These are phyloP conservation scores for Iris pallida DNA, from an alignment of 116 monocot species.

Conservation along the genomic window DNA sequence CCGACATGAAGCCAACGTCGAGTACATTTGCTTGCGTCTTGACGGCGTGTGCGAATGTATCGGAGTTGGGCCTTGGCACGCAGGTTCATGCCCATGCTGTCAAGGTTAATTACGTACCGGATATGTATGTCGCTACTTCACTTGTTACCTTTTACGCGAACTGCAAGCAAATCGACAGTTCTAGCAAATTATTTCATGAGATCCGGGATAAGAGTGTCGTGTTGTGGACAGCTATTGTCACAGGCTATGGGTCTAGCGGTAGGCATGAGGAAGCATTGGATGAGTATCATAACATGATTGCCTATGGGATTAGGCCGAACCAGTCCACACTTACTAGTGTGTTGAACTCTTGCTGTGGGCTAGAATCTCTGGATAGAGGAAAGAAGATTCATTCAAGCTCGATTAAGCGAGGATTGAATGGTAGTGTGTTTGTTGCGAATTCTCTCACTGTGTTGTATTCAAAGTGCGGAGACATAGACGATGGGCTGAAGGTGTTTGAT, in stretches of 20 bases:
- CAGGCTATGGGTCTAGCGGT: slow-evolving; percentile 55
- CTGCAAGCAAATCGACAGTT: slow-evolving; percentile 48
- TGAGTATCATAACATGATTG: slow-evolving; percentile 45
- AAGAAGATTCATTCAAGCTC: slow-evolving; percentile 43
- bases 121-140: slow-evolving; percentile 56
- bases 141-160: slow-evolving; percentile 63
- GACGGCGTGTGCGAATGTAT: slow-evolving; percentile 40
- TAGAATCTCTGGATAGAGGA: slow-evolving; percentile 59
- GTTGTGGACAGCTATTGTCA: slow-evolving; percentile 76
- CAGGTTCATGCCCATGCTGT: slow-evolving; percentile 50
- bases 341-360: slow-evolving; percentile 57
- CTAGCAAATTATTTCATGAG: slow-evolving; percentile 37
- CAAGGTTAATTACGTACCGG: slow-evolving; percentile 27
- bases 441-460: slow-evolving; percentile 74
- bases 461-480: slow-evolving; percentile 60
- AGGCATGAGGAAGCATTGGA: slow-evolving; percentile 43
- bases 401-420: slow-evolving; percentile 47
- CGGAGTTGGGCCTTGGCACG: slow-evolving; percentile 30
- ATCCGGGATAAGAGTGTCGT: slow-evolving; percentile 32
- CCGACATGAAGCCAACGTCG: slow-evolving; percentile 49
- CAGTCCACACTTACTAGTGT: slow-evolving; percentile 65
- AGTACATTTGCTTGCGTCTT: slow-evolving; percentile 63
- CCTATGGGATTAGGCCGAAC: slow-evolving; percentile 44
- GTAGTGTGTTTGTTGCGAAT: slow-evolving; percentile 65
- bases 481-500: slow-evolving; percentile 41